These are phyloP conservation scores for Phytophthora aleatoria DNA, from an alignment of 352 stramenopile species.

Conservation along the genomic window DNA sequence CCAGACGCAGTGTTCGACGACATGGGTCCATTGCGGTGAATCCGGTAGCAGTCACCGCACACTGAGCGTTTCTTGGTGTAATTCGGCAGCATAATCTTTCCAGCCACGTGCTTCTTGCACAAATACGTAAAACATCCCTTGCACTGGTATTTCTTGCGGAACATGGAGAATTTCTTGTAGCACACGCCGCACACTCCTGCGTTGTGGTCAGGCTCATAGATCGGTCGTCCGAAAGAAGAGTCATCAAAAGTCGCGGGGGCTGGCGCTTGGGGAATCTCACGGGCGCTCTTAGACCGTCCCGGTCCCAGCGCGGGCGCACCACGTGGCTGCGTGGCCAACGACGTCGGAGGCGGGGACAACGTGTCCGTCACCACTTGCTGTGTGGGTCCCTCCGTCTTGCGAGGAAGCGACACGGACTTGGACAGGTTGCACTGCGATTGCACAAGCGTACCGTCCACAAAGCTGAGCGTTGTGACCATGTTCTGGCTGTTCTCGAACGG, in stretches of 20 bases:
- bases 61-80: slow-evolving; percentile 75
- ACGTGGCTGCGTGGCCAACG: slow-evolving; percentile 12
- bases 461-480: slow-evolving; percentile 52
- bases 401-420: slow-evolving; percentile 25
- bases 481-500: slow-evolving; percentile 42
- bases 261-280: slow-evolving; percentile 9
- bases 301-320: slow-evolving; percentile 13
- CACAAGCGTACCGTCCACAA: slow-evolving; percentile 42
- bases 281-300: slow-evolving; percentile 30
- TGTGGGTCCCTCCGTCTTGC: slow-evolving; percentile 15
- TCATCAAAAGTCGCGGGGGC: slow-evolving; percentile 29
- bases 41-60: slow-evolving; percentile 78
- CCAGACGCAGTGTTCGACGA: slow-evolving; percentile 34
- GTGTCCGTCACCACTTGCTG: slow-evolving; percentile 31
- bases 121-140: slow-evolving; percentile 79
- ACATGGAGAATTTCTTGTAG: slow-evolving; percentile 88
- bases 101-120: slow-evolving; percentile 83
- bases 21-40: slow-evolving; percentile 62
- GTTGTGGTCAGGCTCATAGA: slow-evolving; percentile 60
- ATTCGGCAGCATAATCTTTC: slow-evolving; percentile 63
- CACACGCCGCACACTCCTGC: slow-evolving; percentile 74
- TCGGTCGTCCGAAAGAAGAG: slow-evolving; percentile 30
- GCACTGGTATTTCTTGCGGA: slow-evolving; percentile 89
- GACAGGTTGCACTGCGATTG: slow-evolving; percentile 42
- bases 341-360: slow-evolving; percentile 22